phyloP scores from a whole-genome alignment of 2,329 filamentous ascomycete species.

The Catunica adiposa region DNA sequence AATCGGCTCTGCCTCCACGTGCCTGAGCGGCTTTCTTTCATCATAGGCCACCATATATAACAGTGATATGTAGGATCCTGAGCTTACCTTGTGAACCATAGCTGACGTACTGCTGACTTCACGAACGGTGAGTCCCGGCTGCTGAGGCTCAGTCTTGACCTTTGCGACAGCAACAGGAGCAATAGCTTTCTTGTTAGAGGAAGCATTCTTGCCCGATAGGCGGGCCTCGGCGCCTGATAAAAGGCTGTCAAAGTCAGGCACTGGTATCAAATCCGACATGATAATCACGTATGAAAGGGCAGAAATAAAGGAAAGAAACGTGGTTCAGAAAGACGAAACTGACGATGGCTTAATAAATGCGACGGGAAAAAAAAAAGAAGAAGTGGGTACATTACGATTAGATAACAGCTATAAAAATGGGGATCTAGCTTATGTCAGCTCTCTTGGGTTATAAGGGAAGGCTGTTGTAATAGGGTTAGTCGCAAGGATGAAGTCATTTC shows the following conservation, averaged over 20 bases:
- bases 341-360: slow-evolving; percentile 4
- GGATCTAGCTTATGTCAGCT: no score
- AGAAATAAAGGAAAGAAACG: neutral
- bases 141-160: neutral
- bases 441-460: neutral
- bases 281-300: neutral
- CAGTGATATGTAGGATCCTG: slow-evolving; percentile 4
- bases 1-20: slow-evolving; percentile 24
- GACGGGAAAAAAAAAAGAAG: slow-evolving; percentile 1
- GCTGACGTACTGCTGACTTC: neutral
- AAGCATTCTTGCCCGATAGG: slow-evolving; percentile 1
- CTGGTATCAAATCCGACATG: slow-evolving; percentile 3
- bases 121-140: slow-evolving; percentile 8
- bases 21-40: slow-evolving; percentile 26
- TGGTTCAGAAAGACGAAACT: neutral
- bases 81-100: slow-evolving; percentile 19
- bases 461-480: neutral
- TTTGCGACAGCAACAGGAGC: slow-evolving; percentile 1
- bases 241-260: slow-evolving; percentile 20
- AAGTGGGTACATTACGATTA: neutral
- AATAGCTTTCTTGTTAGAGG: slow-evolving; percentile 1
- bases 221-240: slow-evolving; percentile 14
- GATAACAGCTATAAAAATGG: neutral
- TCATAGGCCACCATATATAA: slow-evolving; percentile 20
- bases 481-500: neutral